These are phyloP conservation scores for Alternaria infectoria DNA, from an alignment of 2,329 filamentous ascomycete genomes.

Conservation along the genomic window DNA sequence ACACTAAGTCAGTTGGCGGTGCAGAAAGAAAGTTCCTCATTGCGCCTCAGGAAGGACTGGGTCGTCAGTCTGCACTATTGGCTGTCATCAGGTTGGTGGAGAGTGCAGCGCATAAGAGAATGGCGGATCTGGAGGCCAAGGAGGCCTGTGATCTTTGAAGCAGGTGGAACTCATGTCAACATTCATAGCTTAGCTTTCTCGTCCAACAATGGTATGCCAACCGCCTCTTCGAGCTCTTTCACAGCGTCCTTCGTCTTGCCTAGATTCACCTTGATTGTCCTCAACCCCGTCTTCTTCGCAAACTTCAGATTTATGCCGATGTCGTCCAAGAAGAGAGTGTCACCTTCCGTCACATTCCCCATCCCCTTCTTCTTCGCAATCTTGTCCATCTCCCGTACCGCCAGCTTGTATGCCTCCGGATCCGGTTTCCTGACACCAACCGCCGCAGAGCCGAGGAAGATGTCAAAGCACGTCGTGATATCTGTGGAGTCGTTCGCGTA, in stretches of 20 bases:
- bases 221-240: constrained; percentile 75
- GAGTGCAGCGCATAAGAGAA: not conserved
- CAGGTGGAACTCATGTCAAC: not conserved
- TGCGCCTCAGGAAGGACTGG: not conserved
- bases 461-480: constrained; percentile 74
- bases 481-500: constrained; percentile 50
- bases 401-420: constrained; percentile 76
- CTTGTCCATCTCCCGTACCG: constrained; percentile 70
- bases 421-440: constrained; percentile 89
- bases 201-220: constrained; percentile 69
- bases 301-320: constrained; percentile 92
- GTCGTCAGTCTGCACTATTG: not conserved
- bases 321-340: constrained; percentile 89
- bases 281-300: constrained; percentile 74
- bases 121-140: not conserved
- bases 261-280: constrained; percentile 83
- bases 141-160: not conserved
- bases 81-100: not conserved
- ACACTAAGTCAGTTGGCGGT: too few species aligned
- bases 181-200: constrained; percentile 37
- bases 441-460: constrained; percentile 87
- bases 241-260: constrained; percentile 83
- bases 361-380: constrained; percentile 63
- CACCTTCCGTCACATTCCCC: constrained; percentile 63
- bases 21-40: not conserved